Evolutionary conservation across 2,329 filamentous ascomycete genomes (phyloP), one percentile per base, ranked within the genome.

Genomic region (Iodosphaeria phyllophila): DNA sequence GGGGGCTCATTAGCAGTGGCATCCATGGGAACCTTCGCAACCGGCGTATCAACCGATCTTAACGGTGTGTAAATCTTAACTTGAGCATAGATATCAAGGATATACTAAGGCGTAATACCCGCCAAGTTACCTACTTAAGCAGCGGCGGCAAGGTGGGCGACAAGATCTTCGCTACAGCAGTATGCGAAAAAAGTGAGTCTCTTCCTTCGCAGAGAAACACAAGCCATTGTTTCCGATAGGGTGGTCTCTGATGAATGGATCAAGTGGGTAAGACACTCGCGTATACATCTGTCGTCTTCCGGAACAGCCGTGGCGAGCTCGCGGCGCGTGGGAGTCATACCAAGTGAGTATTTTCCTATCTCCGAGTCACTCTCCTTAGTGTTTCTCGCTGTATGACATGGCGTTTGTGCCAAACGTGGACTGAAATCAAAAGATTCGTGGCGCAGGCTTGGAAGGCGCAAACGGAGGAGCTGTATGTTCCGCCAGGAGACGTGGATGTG

Each of bases 51-150:
- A 3, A 74, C 69, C 0, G 69, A 74, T 33, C 41, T 74, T 9
- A 74, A 70, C 27, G 64, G 68, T 68, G 43, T 18, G 33, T 10
- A 6, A n/a, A n/a, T n/a, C n/a, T n/a, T n/a, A n/a, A n/a, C n/a
- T n/a, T n/a, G n/a, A n/a, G n/a, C n/a, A n/a, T n/a, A n/a, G n/a
- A n/a, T n/a, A n/a, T n/a, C n/a, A n/a, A n/a, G n/a, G n/a, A n/a
- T n/a, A n/a, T n/a, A n/a, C n/a, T n/a, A n/a, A n/a, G n/a, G n/a
- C n/a, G n/a, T n/a, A n/a, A n/a, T n/a, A n/a, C n/a, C n/a, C n/a
- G n/a, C n/a, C n/a, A n/a, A 74, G 69, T 74, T n/a, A 69, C 67
- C 0, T 74, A 74, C 36, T 44, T 74, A 13, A 65, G 52, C 28
- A 56, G 58, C 2, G 68, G 67, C 9, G 69, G 69, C 9, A 56